Base-by-base conservation (phyloP, 2,329 filamentous ascomycete species). In the Ophiosphaerella herpotricha region DNA sequence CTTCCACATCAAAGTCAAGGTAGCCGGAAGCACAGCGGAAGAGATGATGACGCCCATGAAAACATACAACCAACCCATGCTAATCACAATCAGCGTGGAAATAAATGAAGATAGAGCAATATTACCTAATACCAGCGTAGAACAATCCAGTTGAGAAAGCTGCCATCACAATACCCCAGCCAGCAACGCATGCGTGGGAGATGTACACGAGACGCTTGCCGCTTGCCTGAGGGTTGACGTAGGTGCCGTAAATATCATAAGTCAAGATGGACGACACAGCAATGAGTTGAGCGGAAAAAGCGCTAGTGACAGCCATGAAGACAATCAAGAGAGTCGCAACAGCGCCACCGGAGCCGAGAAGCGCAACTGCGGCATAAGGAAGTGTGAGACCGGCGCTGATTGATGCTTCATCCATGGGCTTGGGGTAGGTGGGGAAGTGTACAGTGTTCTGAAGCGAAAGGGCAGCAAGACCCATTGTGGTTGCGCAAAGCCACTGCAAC, bases 31-130 rank as follows among this genome's bases (percentile, higher is more conserved):
- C 1, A 95, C 90, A 1, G 90, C 91, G 0, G 88, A 85, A 0
- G 88, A 91, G 64, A 96, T 94, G 62, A 96, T 90, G 40, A 91
- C 88, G 5, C 91, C 91, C 91, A 96, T 96, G 68, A 96, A 83
- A 1, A 96, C 77, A 67, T 94, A 95, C 1, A 95, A 78, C 65
- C 91, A 95, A 7, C 91, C 91, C 89, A 96, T 94, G 42, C 61
- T 63, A 46, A 2, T 7, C 34, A 11, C 7, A 9, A 16, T 52
- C 32, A 48, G 43, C 16, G 26, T 36, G 21, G 5, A 24, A 13
- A 14, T 9, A 7, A n/a, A 36, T 26, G 4, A 37, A 24, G 3
- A 13, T 5, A 6, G 5, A 13, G 36, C 14, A 2, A 26, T 14
- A 44, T 55, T 46, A 53, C 55, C 55, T 63, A 31, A 70, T 67